Evolutionary conservation across 805 yeast genomes (phyloP).

Genomic region (Candida hispaniensis): DNA sequence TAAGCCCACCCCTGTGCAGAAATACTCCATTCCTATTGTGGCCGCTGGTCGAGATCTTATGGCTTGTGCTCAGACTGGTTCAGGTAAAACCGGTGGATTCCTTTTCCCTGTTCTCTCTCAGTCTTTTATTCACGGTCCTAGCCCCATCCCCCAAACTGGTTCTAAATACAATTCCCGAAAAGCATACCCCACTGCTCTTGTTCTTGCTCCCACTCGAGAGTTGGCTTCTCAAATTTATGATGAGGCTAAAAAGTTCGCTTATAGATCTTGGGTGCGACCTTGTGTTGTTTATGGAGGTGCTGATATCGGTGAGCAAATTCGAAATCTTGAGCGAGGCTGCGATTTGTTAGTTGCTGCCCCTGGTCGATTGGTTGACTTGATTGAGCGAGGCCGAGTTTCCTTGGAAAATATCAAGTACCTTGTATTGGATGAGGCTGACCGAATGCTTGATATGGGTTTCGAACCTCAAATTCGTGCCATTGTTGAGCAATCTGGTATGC

Average conservation of each 20-base stretch:
- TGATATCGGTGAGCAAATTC: conserved; percentile 76
- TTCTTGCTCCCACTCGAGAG: conserved; percentile 99
- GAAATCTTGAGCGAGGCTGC: conserved; percentile 86
- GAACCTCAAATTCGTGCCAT: conserved; percentile 98
- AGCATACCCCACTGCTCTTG: conserved; percentile 88
- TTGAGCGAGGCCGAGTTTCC: conserved; percentile 91
- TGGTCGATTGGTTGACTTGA: conserved; percentile 92
- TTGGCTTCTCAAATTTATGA: conserved; percentile 93
- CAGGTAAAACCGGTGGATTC: conserved; percentile 99
- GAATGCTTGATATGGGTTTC: conserved; percentile 99
- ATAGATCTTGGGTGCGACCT: conserved; percentile 97
- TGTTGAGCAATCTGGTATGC: conserved; percentile 98
- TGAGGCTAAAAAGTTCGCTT: conserved; percentile 89
- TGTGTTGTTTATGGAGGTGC: conserved; percentile 99
- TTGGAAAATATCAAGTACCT: conserved; percentile 82
- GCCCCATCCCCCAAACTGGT: conserved; percentile 39
- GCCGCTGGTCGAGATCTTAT: conserved; percentile 82
- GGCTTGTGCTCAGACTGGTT: conserved; percentile 98
- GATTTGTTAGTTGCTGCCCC: conserved; percentile 97
- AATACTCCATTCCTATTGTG: conserved; percentile 86
- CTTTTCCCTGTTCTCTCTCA: conserved; percentile 93
- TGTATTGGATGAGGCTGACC: conserved; percentile 97
- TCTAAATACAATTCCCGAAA: conserved; percentile 38
- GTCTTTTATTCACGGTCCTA: conserved; percentile 82
- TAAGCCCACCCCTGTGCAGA: conserved; percentile 94